Conservation (phyloP, 176 grass and related monocot species). For the Tillandsia fasciculata region DNA sequence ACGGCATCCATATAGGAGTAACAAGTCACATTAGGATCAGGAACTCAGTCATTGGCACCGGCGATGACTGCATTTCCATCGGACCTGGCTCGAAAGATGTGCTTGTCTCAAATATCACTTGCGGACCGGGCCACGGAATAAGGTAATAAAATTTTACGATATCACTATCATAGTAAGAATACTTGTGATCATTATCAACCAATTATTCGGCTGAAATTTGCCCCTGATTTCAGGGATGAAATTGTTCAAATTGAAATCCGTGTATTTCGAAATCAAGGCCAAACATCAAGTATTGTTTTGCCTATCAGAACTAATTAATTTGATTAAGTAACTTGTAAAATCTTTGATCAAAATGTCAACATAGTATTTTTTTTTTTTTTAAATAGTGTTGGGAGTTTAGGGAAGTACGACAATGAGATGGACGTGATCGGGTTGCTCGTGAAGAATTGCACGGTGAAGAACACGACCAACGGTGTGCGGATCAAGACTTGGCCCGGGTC, state of each 20-base stretch:
- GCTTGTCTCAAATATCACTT: constrained; percentile 16
- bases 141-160: constrained; percentile 30
- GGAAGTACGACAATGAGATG: not conserved
- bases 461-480: constrained; percentile 35
- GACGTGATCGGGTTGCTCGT: constrained; percentile 33
- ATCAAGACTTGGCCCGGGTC: constrained; percentile 57
- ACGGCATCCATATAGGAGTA: constrained; percentile 36
- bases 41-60: constrained; percentile 11
- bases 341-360: too few species aligned
- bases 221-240: not conserved
- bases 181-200: not conserved
- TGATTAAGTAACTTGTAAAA: not conserved
- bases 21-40: constrained; percentile 22
- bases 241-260: not conserved
- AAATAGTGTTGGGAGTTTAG: constrained; percentile 38
- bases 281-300: not conserved
- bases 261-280: not conserved
- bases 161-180: not conserved
- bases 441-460: constrained; percentile 22
- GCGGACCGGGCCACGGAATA: constrained; percentile 51
- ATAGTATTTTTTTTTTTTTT: too few species aligned
- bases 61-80: constrained; percentile 62
- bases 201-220: not conserved
- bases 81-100: constrained; percentile 25
- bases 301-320: too few species aligned